Percentiles rank a stretch among this genome's conserved stretches.
Conservation (phyloP, 2,329 filamentous ascomycete genomes). For the Xylaria sp. region DNA sequence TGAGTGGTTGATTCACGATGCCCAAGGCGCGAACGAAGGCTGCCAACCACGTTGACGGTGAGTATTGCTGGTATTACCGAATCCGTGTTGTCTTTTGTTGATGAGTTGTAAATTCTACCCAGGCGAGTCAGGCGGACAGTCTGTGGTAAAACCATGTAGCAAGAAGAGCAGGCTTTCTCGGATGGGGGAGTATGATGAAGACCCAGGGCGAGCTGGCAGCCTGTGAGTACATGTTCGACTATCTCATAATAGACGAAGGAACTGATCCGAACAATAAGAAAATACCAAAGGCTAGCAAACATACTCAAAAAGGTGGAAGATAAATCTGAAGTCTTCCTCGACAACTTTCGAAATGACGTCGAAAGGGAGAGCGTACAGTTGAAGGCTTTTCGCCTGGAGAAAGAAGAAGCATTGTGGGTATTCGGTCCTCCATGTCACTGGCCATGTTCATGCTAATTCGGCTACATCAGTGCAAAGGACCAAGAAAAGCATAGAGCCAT, state of each 20-base stretch:
- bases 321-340: slow-evolving; percentile 48
- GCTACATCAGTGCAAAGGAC: slow-evolving; percentile 30
- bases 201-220: slow-evolving; percentile 44
- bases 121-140: slow-evolving; percentile 35
- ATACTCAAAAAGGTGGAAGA: slow-evolving; percentile 46
- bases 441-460: slow-evolving; percentile 21
- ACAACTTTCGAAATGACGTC: slow-evolving; percentile 44
- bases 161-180: slow-evolving; percentile 43
- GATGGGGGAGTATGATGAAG: slow-evolving; percentile 48
- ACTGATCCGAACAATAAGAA: slow-evolving; percentile 34
- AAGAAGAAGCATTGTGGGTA: slow-evolving; percentile 49
- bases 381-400: slow-evolving; percentile 39
- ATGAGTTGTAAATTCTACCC: slow-evolving; percentile 12
- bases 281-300: slow-evolving; percentile 45
- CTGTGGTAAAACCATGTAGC: slow-evolving; percentile 25
- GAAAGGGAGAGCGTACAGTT: slow-evolving; percentile 39
- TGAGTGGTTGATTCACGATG: slow-evolving; percentile 15
- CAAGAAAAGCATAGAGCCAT: slow-evolving; percentile 26
- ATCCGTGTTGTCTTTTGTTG: neutral
- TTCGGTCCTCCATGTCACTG: neutral
- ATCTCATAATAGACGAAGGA: neutral
- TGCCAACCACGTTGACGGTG: neutral
- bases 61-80: slow-evolving; percentile 17
- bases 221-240: slow-evolving; percentile 36
- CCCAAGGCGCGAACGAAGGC: slow-evolving; percentile 10